A percentile compares a stretch with the other conserved stretches of the same genome.
Evolutionary conservation across 2,329 filamentous ascomycete genomes (phyloP).

Genomic region (Neofusicoccum parvum): DNA sequence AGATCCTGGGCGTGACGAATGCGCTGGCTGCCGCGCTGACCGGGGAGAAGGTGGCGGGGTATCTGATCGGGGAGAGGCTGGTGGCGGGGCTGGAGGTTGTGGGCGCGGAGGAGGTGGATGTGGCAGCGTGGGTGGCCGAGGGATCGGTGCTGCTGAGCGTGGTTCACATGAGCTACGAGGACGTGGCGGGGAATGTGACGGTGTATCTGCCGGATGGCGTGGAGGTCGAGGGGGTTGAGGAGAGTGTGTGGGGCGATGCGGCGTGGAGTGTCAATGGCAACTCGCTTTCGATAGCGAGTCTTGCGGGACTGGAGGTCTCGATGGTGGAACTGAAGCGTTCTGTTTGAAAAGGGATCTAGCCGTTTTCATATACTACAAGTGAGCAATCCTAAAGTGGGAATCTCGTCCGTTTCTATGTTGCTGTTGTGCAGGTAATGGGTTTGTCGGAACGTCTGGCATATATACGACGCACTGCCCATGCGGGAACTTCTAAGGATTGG

Average conservation of each 20-base stretch:
- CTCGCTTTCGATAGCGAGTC: not conserved
- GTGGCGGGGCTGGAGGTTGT: constrained; percentile 26
- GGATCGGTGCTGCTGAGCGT: constrained; percentile 41
- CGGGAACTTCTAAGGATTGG: no score
- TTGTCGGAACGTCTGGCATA: no score
- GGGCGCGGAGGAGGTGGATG: constrained; percentile 34
- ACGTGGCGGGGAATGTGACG: constrained; percentile 21
- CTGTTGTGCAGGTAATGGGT: no score
- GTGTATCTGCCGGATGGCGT: constrained; percentile 24
- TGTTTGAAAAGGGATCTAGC: no score
- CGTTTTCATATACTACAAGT: no score
- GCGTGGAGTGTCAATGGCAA: not conserved
- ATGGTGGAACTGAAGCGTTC: not conserved
- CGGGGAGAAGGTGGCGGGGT: constrained; percentile 32
- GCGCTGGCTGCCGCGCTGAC: constrained; percentile 46
- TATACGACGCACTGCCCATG: no score
- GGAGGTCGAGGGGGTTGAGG: not conserved
- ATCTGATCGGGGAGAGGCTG: constrained; percentile 42
- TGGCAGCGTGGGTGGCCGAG: constrained; percentile 41
- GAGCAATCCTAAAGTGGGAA: no score
- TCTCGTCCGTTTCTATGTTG: no score
- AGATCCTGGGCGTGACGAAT: constrained; percentile 31
- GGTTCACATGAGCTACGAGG: constrained; percentile 38
- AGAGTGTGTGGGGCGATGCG: not conserved
- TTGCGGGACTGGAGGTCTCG: not conserved